Evolutionary conservation across 2,329 filamentous ascomycete species (phyloP).

Genomic region (Grosmannia serpens): DNA sequence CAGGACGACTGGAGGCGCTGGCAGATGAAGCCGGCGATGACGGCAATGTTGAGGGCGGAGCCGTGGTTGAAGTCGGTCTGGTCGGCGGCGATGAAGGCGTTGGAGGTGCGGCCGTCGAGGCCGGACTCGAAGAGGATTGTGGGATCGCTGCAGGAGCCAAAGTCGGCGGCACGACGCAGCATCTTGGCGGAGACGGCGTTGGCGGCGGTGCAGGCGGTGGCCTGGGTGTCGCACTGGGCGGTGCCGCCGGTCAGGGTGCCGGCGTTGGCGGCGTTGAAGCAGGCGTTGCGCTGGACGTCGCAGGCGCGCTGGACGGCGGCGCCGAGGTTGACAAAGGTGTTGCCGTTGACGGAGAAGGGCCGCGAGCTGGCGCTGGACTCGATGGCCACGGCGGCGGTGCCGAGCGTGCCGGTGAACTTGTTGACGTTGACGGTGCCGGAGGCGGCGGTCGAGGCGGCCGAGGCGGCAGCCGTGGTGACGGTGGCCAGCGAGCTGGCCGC

Average conservation of each 20-base stretch:
- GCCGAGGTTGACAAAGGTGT: constrained; percentile 27
- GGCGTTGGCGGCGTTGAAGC: constrained; percentile 27
- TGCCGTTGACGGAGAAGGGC: constrained; percentile 25
- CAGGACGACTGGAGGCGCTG: constrained; percentile 24
- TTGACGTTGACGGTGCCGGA: constrained; percentile 22
- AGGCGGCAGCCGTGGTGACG: constrained; percentile 6
- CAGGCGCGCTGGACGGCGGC: constrained; percentile 31
- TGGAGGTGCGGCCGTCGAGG: constrained; percentile 30
- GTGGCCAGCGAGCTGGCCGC: constrained; percentile 13
- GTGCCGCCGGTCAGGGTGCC: constrained; percentile 20
- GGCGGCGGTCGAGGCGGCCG: background rate
- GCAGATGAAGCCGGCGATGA: constrained; percentile 38
- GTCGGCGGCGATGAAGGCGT: constrained; percentile 30
- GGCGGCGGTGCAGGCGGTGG: constrained; percentile 16
- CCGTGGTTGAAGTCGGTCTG: constrained; percentile 32
- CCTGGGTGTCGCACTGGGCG: constrained; percentile 26
- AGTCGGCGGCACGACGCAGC: constrained; percentile 17
- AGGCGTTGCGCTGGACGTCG: constrained; percentile 33
- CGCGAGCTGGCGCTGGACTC: constrained; percentile 19
- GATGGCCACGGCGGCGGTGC: constrained; percentile 25
- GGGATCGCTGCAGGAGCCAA: constrained; percentile 29
- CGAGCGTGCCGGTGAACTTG: constrained; percentile 28
- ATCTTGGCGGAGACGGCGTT: constrained; percentile 7
- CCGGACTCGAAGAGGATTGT: constrained; percentile 30
- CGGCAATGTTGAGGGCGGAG: constrained; percentile 31